Percentiles rank a stretch among this genome's conserved stretches.
phyloP scores from a whole-genome alignment of 345 rosid genomes.

The Microcos paniculata region DNA sequence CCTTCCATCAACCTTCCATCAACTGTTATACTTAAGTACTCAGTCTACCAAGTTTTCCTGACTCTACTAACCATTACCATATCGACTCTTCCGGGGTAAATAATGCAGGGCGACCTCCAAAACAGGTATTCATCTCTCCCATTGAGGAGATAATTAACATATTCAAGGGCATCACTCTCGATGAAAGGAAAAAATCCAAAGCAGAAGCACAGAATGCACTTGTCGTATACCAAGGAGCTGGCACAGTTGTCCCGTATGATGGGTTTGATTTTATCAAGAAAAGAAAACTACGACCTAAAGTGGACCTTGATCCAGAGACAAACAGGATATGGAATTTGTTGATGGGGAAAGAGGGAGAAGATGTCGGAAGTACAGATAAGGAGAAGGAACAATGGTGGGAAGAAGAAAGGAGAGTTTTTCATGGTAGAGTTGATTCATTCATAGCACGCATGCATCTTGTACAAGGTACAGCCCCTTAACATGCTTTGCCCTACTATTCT shows the following conservation, averaged over 20 bases:
- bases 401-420: constrained; percentile 75
- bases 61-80: constrained; percentile 11
- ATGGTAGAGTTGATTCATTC: constrained; percentile 78
- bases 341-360: constrained; percentile 74
- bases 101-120: constrained; percentile 38
- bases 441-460: constrained; percentile 95
- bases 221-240: constrained; percentile 56
- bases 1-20: constrained; percentile 22
- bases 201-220: constrained; percentile 53
- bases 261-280: constrained; percentile 39
- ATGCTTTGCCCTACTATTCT: constrained; percentile 1
- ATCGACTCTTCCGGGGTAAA: constrained; percentile 8
- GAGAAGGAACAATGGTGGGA: constrained; percentile 81
- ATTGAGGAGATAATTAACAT: constrained; percentile 49
- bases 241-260: constrained; percentile 59
- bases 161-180: constrained; percentile 47
- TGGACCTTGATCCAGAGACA: constrained; percentile 87
- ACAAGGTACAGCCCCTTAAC: constrained; percentile 59
- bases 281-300: constrained; percentile 74
- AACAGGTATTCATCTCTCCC: constrained; percentile 22
- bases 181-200: constrained; percentile 27
- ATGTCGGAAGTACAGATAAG: constrained; percentile 39
- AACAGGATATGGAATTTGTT: constrained; percentile 80
- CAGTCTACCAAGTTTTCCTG: neutral
- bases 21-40: constrained; percentile 22